Evolutionary conservation across 345 rosid species (phyloP).

Genomic region (Eucalyptus cladocalyx): DNA sequence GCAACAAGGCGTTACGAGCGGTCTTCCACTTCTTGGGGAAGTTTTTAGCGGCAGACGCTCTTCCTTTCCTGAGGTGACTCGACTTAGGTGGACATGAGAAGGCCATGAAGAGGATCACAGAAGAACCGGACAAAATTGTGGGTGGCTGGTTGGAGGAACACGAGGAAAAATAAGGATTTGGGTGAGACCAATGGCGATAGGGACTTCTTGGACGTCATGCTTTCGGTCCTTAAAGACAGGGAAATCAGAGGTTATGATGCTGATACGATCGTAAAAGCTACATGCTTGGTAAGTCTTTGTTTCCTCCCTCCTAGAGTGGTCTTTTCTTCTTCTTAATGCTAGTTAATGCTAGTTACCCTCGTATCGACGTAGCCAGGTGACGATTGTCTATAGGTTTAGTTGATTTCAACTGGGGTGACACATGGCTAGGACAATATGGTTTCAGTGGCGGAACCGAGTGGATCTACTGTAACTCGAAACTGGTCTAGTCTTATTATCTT

Average conservation of each 20-base stretch:
- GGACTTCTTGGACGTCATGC: slow-evolving; percentile 9
- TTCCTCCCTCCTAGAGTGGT: neutral
- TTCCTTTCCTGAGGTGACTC: slow-evolving; percentile 10
- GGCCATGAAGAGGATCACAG: neutral
- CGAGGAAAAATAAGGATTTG: neutral
- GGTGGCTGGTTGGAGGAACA: slow-evolving; percentile 7
- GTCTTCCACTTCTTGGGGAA: neutral
- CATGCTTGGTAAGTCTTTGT: neutral
- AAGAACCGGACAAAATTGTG: neutral
- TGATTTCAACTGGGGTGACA: neutral
- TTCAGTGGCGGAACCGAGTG: neutral
- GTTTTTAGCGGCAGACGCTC: slow-evolving; percentile 3
- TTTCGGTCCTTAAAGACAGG: neutral
- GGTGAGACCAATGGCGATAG: neutral
- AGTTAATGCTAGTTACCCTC: neutral
- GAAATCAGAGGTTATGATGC: neutral
- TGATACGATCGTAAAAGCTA: neutral
- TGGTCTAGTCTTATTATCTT: too few species aligned
- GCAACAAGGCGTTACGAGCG: neutral
- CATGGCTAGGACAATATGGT: neutral
- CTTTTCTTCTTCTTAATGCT: neutral
- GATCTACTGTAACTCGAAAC: too few species aligned
- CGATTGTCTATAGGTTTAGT: neutral
- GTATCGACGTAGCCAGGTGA: neutral
- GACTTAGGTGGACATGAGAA: slow-evolving; percentile 16